Percentiles rank a stretch among this genome's conserved stretches.
phyloP scores from a whole-genome alignment of 1,284 basidiomycete genomes.

The Marasmius tenuissimus region DNA sequence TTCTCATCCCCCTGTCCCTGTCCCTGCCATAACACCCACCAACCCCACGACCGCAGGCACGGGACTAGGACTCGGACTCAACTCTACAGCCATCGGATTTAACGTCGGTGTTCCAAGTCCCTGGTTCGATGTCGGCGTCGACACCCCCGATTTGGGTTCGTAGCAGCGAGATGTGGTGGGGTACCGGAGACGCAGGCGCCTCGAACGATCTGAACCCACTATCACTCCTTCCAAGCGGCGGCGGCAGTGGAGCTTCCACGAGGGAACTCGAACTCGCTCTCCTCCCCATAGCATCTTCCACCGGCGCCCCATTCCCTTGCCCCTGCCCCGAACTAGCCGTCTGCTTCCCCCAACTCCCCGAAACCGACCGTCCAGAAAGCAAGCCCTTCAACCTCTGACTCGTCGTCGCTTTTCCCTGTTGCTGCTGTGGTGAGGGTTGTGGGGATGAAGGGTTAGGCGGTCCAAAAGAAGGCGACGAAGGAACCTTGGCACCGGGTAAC shows the following conservation, averaged over 20 bases:
- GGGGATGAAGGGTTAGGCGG: constrained; percentile 35
- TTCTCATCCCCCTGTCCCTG: too few species aligned
- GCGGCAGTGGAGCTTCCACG: neutral
- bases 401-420: neutral
- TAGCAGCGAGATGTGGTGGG: neutral
- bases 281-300: neutral
- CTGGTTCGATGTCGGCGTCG: too few species aligned
- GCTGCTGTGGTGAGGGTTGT: neutral
- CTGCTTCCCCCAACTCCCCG: constrained; percentile 15
- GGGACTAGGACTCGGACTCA: too few species aligned
- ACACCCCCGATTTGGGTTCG: neutral
- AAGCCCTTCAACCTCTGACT: neutral
- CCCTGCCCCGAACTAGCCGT: too few species aligned
- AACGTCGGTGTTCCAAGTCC: too few species aligned
- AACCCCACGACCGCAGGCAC: too few species aligned
- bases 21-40: too few species aligned
- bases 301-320: too few species aligned
- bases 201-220: neutral
- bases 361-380: constrained; percentile 1
- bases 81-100: too few species aligned
- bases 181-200: neutral
- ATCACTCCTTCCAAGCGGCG: neutral
- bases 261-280: neutral
- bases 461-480: constrained; percentile 28
- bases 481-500: constrained; percentile 33